These are phyloP conservation scores for Amanita phalloides DNA, from an alignment of 768 basidiomycete genomes.

Conservation along the genomic window DNA sequence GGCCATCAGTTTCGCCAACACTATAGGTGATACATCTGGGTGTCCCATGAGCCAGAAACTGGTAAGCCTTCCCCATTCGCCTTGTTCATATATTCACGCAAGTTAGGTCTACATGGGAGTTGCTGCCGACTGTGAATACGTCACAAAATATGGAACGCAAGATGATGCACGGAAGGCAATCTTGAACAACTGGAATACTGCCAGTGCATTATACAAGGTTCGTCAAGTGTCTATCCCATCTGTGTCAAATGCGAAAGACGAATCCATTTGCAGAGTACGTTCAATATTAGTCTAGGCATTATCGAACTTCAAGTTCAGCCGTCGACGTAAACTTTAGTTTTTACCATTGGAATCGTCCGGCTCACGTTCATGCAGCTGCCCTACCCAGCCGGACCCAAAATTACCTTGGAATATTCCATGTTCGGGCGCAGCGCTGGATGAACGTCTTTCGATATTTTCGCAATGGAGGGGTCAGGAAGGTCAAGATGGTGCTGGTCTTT, in stretches of 20 bases:
- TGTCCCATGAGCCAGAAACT: conserved; percentile 69
- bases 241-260: conserved; percentile 2
- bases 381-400: conserved; percentile 35
- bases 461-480: conserved; percentile 71
- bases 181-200: conserved; percentile 72
- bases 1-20: conserved; percentile 45
- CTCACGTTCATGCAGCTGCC: conserved; percentile 37
- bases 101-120: conserved; percentile 68
- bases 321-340: conserved; percentile 24
- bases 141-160: conserved; percentile 47
- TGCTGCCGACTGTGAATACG: conserved; percentile 80
- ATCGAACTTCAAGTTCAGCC: conserved; percentile 69
- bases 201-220: conserved; percentile 62
- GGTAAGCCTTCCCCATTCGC: conserved; percentile 22
- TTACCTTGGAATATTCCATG: conserved; percentile 75
- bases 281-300: conserved; percentile 81
- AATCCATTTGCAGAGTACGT: conserved; percentile 37
- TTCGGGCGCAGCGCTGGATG: conserved; percentile 43
- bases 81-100: not conserved
- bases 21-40: conserved; percentile 59
- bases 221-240: conserved; percentile 3
- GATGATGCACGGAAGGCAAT: conserved; percentile 66
- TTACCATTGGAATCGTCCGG: not conserved
- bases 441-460: conserved; percentile 69
- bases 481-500: conserved; percentile 68